Base-by-base conservation (phyloP, 2,329 filamentous ascomycete species). In the Cordyceps farinosa region DNA sequence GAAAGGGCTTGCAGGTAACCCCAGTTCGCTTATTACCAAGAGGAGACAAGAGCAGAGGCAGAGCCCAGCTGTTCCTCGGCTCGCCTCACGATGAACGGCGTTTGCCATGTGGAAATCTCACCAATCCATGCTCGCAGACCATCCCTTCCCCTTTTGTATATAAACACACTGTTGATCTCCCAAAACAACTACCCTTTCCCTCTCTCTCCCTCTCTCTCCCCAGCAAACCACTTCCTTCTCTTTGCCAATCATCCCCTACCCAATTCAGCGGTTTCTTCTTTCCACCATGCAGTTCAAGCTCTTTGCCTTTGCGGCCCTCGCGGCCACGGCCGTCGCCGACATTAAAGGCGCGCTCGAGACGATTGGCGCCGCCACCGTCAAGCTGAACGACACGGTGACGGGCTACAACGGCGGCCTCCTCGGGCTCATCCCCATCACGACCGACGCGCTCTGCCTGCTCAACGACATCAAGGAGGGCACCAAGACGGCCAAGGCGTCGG, bases 361-460 rank as follows among this genome's bases (percentile, higher is more conserved):
- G 44, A 76, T 81, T 67, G 65, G 70, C 62, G 54, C 68, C 54
- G 66, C 72, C 22, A 77, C 77, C 22, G 57, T 69, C 42, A 67
- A 67, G 36, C 74, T 80, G 56, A 72, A 76, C 64, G 61, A 65
- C 47, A 71, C 70, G 40, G 73, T 81, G 22, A 53, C 69, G 22
- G 53, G 63, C 22, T 82, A 78, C 77, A 64, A 80, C 13, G 72
- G 74, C 45, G 70, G 70, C 53, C 66, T 79, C 3, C 65, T 81
- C 17, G 72, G 73, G 34, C 72, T 75, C 0, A 53, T 80, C 1
- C 76, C 78, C 63, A 80, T 83, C 66, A 70, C 78, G 56, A 58
- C 69, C 59, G 69, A 76, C 61, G 78, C 77, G 5, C 69, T 74
- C 7, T 62, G 66, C 10, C 76, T 83, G 2, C 75, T 82, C 34